Base-by-base conservation (phyloP, 1,139 yeast genomes). In the Candida sp. region DNA sequence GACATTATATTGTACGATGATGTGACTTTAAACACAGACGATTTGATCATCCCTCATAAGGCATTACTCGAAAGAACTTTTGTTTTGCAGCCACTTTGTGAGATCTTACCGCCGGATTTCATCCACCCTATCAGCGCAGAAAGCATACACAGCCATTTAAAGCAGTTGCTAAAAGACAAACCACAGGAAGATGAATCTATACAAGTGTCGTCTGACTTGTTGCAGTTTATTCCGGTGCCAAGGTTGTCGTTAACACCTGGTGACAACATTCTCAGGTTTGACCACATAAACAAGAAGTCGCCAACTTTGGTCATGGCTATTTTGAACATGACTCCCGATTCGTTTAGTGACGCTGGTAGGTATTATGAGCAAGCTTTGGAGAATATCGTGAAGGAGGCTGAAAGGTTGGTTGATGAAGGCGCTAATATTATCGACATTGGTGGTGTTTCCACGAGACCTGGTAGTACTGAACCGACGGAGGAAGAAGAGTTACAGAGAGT, bases 361-460 rank as follows among this genome's bases (percentile, higher is more conserved):
- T 60, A 67, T 46, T 66, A 49, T 42, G 54, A 58, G 5, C 61
- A 63, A 27, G 59, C 75, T 27, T 66, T 70, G 5, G 64, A 66
- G 3, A 60, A 66, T 3, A 59, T 71, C 3, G 58, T 80, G 3
- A 72, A 72, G 0, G 69, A 72, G 28, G 80, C 84, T 1, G 63
- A 69, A 49, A 56, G 66, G 30, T 77, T 86, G 67, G 82, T 86
- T 7, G 59, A 60, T 0, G 75, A 80, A 23, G 96, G 93, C 0
- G 83, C 84, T 8, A 77, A 77, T 30, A 89, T 96, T 38, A 76
- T 94, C 34, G 99, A 93, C 63, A 81, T 94, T 52, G 99, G 98
- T 6, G 98, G 98, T 1, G 91, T 91, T 53, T 90, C 97, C 0
- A 93, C 98, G 0, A 78, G 96, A 49, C 98, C 98, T 0, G 90